Percentiles rank a stretch among this genome's conserved stretches.
Conservation (phyloP, 2,329 filamentous ascomycete genomes). For the Colletotrichum sp. region DNA sequence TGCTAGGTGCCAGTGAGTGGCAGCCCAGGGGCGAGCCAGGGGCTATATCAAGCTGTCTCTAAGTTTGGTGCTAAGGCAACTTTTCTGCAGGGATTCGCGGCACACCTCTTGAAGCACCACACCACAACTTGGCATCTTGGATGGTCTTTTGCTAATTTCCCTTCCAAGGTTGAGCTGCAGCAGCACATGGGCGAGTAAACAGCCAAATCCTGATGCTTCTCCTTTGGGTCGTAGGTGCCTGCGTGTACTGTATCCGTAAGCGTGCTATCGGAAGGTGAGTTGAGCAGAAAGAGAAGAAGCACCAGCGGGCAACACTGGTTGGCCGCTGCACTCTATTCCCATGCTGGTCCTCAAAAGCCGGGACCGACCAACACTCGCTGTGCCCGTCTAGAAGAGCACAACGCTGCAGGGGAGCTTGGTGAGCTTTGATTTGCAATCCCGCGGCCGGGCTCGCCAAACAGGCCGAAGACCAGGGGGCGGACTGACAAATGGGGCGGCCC, state of each 20-base stretch:
- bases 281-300: background rate
- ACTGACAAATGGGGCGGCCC: background rate
- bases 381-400: background rate
- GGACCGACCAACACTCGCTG: background rate
- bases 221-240: background rate
- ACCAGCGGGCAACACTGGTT: background rate
- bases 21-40: conserved; percentile 10
- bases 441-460: background rate
- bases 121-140: conserved; percentile 18
- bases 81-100: conserved; percentile 16
- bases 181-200: conserved; percentile 12
- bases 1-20: background rate
- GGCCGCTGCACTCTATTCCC: background rate
- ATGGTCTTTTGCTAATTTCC: conserved; percentile 21
- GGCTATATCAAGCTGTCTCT: conserved; percentile 15
- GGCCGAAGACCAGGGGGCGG: background rate
- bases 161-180: conserved; percentile 21
- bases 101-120: conserved; percentile 17
- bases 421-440: conserved; percentile 11
- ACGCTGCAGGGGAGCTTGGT: background rate
- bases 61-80: conserved; percentile 17
- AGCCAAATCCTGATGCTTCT: conserved; percentile 12
- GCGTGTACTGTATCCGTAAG: background rate
- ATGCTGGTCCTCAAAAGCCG: background rate
- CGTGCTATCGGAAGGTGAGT: background rate